phyloP scores from a whole-genome alignment of 768 basidiomycete genomes.

The Lentinula lateritia region DNA sequence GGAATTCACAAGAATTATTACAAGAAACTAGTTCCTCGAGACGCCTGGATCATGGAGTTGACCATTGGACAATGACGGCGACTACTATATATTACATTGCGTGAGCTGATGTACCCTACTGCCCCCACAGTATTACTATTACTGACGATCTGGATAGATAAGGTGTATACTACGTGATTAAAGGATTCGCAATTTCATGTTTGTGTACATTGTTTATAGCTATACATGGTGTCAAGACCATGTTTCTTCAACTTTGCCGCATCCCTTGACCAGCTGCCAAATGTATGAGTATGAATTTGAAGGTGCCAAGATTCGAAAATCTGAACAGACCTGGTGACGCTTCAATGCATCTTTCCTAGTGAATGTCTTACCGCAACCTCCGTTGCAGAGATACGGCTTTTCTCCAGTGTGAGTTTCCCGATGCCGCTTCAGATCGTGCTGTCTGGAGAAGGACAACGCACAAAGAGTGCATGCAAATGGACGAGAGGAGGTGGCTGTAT shows the following conservation, averaged over 20 bases:
- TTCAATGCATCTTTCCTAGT: slow-evolving; percentile 84
- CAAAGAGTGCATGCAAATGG: slow-evolving; percentile 71
- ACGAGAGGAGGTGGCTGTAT: slow-evolving; percentile 52
- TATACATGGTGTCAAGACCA: slow-evolving; percentile 23
- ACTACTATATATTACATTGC: slow-evolving; percentile 1
- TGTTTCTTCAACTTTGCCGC: slow-evolving; percentile 63
- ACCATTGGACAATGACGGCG: slow-evolving; percentile 17
- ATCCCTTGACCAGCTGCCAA: slow-evolving; percentile 67
- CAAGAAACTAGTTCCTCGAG: slow-evolving; percentile 80
- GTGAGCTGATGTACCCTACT: background rate
- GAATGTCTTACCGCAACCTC: slow-evolving; percentile 82
- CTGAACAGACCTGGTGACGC: slow-evolving; percentile 67
- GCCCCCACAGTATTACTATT: background rate
- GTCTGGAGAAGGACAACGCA: slow-evolving; percentile 77
- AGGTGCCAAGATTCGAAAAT: slow-evolving; percentile 2
- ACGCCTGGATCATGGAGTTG: slow-evolving; percentile 85
- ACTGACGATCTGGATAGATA: background rate
- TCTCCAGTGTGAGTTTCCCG: slow-evolving; percentile 82
- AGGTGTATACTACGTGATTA: background rate
- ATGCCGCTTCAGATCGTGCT: slow-evolving; percentile 82
- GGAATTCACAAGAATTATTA: slow-evolving; percentile 73
- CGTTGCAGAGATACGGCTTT: slow-evolving; percentile 80
- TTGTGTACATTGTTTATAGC: background rate
- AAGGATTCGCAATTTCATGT: background rate
- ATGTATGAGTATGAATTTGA: slow-evolving; percentile 8